Conservation (phyloP, 2,329 filamentous ascomycete genomes). For the Cladosporium austrohemisphaericum region DNA sequence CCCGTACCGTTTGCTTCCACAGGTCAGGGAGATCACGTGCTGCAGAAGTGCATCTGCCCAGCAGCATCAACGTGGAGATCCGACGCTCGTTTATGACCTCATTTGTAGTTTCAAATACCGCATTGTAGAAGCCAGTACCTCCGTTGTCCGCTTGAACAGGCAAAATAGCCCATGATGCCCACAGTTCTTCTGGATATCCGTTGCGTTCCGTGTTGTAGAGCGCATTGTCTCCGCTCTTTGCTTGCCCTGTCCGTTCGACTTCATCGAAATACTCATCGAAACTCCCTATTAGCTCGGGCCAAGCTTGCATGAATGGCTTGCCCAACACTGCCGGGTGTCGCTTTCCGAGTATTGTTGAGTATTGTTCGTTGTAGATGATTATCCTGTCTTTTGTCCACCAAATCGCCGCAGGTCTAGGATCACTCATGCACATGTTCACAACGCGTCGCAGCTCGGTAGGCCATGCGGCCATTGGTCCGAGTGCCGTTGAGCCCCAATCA, state of each 20-base stretch:
- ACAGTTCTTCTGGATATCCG: constrained; percentile 18
- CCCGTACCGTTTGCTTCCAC: constrained; percentile 59
- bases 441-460: constrained; percentile 16
- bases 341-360: constrained; percentile 31
- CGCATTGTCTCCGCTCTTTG: constrained; percentile 15
- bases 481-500: constrained; percentile 20
- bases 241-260: constrained; percentile 15
- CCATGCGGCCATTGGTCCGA: constrained; percentile 21
- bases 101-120: constrained; percentile 75
- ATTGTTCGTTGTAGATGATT: constrained; percentile 38
- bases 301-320: constrained; percentile 18
- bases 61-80: constrained; percentile 73
- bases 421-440: constrained; percentile 20
- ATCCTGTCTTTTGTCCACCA: constrained; percentile 29
- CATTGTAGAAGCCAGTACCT: constrained; percentile 72
- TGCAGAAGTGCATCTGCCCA: constrained; percentile 69
- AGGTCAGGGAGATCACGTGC: constrained; percentile 69
- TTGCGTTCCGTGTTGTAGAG: constrained; percentile 18
- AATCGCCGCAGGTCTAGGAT: constrained; percentile 19
- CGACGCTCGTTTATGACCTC: constrained; percentile 73
- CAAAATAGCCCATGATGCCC: constrained; percentile 68
- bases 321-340: constrained; percentile 25
- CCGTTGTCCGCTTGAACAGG: constrained; percentile 72
- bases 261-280: constrained; percentile 12
- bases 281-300: constrained; percentile 17